Conservation (phyloP, 2,329 filamentous ascomycete species). For the Zymoseptoria tritici region DNA sequence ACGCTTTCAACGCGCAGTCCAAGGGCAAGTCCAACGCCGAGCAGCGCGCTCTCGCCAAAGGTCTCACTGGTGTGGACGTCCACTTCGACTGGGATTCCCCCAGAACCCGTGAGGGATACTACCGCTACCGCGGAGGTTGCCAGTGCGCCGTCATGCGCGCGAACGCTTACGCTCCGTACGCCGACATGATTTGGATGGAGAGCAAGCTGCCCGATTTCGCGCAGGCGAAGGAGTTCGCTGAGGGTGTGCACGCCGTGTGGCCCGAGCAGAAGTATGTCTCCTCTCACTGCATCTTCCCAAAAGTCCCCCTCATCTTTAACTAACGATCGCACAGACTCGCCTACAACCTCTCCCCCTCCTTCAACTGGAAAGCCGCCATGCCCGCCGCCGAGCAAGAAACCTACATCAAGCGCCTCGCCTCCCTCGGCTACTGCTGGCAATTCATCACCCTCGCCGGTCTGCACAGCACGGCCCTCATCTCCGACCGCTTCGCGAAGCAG, state of each 20-base stretch:
- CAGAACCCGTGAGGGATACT: constrained; percentile 89
- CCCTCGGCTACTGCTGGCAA: constrained; percentile 97
- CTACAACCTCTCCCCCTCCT: constrained; percentile 96
- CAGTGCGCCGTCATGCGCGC: constrained; percentile 88
- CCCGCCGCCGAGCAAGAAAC: constrained; percentile 86
- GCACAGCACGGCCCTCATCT: constrained; percentile 90
- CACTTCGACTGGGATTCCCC: constrained; percentile 95
- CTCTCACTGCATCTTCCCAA: too few species aligned
- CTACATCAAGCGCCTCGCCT: constrained; percentile 82
- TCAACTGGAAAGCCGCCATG: constrained; percentile 99
- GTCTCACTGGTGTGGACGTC: constrained; percentile 69
- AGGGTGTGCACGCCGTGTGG: constrained; percentile 88
- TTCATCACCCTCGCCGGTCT: constrained; percentile 99
- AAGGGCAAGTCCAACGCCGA: constrained; percentile 84
- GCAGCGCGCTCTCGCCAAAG: constrained; percentile 69
- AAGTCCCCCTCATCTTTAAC: too few species aligned
- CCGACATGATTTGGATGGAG: constrained; percentile 99
- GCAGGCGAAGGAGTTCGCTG: constrained; percentile 88
- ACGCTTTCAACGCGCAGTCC: constrained; percentile 57
- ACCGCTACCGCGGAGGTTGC: constrained; percentile 84
- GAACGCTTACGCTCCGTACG: constrained; percentile 85
- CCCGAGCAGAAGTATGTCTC: constrained; percentile 97
- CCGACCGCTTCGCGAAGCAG: constrained; percentile 77
- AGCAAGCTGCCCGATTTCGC: constrained; percentile 87
- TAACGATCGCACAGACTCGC: constrained; percentile 56